These are phyloP conservation scores for Colletotrichum eremochloae DNA, from an alignment of 2,329 filamentous ascomycete genomes.

Conservation along the genomic window DNA sequence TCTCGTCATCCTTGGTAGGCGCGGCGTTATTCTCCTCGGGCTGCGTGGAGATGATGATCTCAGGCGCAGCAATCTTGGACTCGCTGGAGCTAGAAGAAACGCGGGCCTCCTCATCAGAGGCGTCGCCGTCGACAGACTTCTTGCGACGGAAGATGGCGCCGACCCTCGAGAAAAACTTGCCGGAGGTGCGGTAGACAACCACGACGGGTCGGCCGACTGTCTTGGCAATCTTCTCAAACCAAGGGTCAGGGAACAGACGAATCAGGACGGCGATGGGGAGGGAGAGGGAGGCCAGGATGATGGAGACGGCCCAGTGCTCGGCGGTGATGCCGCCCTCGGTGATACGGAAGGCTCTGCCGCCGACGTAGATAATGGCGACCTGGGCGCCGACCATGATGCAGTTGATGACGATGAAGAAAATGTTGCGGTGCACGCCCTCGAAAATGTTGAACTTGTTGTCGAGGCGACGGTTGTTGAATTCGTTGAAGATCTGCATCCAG, in stretches of 20 bases:
- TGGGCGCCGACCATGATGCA: constrained; percentile 70
- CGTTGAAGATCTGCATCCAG: constrained; percentile 81
- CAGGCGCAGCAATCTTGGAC: constrained; percentile 19
- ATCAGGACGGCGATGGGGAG: constrained; percentile 65
- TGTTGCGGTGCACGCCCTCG: constrained; percentile 68
- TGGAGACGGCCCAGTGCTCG: constrained; percentile 66
- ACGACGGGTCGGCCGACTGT: constrained; percentile 99
- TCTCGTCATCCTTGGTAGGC: constrained; percentile 26
- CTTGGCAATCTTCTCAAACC: constrained; percentile 96
- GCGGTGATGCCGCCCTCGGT: constrained; percentile 55
- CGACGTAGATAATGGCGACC: constrained; percentile 69
- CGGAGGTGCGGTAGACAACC: constrained; percentile 74
- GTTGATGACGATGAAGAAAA: constrained; percentile 70
- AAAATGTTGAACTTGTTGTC: constrained; percentile 75
- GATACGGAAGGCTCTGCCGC: constrained; percentile 67
- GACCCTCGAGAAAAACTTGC: constrained; percentile 44
- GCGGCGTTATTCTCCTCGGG: constrained; percentile 17
- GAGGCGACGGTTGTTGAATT: constrained; percentile 74
- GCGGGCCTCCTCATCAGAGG: constrained; percentile 20
- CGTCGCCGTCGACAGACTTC: constrained; percentile 19
- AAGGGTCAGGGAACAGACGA: constrained; percentile 63
- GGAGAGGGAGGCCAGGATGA: constrained; percentile 63
- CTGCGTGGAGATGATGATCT: constrained; percentile 35
- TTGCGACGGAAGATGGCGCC: constrained; percentile 31
- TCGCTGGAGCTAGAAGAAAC: constrained; percentile 15